Conservation (phyloP, 495 filamentous ascomycete species). For the Aspergillus heteromorphus region DNA sequence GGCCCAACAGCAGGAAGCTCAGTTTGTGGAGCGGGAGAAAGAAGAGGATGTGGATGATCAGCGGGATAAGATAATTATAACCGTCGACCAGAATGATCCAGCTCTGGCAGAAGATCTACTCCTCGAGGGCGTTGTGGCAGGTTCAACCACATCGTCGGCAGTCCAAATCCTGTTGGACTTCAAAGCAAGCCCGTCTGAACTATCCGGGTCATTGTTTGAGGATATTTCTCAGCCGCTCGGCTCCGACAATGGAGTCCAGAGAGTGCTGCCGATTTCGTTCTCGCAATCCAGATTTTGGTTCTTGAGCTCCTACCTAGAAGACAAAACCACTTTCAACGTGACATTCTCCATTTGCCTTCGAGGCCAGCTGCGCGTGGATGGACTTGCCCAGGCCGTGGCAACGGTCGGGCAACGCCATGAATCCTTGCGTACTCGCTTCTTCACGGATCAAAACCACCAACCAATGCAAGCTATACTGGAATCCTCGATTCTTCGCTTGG, state of each 20-base stretch:
- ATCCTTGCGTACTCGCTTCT: conserved; percentile 31
- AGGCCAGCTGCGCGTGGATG: neutral
- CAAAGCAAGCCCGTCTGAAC: neutral
- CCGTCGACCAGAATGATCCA: too few species aligned
- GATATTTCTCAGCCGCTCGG: neutral
- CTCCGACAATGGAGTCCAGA: neutral
- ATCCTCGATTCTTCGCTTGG: neutral
- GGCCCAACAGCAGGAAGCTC: too few species aligned
- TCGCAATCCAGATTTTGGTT: conserved; percentile 42
- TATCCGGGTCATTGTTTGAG: neutral
- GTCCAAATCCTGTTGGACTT: too few species aligned
- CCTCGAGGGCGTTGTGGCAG: too few species aligned
- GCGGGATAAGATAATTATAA: too few species aligned
- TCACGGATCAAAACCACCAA: conserved; percentile 8
- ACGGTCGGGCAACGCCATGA: conserved; percentile 32
- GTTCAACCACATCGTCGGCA: too few species aligned
- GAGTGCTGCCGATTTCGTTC: conserved; percentile 20
- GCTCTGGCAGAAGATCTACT: too few species aligned
- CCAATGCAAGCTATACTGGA: conserved; percentile 14
- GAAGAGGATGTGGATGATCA: too few species aligned
- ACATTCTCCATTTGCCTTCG: neutral
- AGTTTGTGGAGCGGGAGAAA: too few species aligned
- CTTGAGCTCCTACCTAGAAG: conserved; percentile 18
- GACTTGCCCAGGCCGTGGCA: conserved; percentile 24
- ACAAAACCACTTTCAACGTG: conserved; percentile 31